Evolutionary conservation across 2,329 filamentous ascomycete genomes (phyloP).

Genomic region (Alternaria viburni): DNA sequence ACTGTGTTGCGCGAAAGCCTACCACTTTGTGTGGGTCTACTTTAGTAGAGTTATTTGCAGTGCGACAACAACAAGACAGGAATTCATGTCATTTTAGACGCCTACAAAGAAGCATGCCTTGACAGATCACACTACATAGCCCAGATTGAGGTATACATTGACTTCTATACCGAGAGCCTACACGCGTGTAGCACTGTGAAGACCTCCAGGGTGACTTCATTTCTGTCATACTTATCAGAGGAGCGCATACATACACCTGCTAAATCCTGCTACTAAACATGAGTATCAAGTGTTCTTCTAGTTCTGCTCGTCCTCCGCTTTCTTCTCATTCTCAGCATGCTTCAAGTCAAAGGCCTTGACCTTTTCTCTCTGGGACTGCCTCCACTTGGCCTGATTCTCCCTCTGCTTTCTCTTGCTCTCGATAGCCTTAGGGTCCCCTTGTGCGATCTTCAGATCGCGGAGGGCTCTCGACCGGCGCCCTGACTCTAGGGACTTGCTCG

Average conservation of each 20-base stretch:
- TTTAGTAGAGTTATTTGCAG: background rate
- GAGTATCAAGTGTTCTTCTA: rapidly evolving
- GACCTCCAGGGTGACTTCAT: background rate
- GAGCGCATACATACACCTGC: background rate
- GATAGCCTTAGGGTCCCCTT: background rate
- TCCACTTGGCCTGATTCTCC: background rate
- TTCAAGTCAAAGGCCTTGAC: background rate
- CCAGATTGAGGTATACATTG: background rate
- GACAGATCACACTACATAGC: background rate
- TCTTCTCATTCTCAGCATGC: background rate
- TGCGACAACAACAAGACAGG: background rate
- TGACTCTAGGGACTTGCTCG: background rate
- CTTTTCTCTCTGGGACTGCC: background rate
- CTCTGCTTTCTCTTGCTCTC: background rate
- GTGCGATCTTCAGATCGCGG: background rate
- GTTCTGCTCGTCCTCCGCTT: background rate
- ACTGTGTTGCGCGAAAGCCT: background rate
- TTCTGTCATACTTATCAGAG: background rate
- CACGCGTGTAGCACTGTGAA: background rate
- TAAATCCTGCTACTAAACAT: background rate
- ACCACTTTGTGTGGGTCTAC: background rate
- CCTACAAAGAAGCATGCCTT: background rate
- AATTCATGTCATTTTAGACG: background rate
- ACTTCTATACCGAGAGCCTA: background rate
- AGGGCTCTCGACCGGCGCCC: background rate